Conservation (phyloP, 2,329 filamentous ascomycete species). For the Daldinia sp. region DNA sequence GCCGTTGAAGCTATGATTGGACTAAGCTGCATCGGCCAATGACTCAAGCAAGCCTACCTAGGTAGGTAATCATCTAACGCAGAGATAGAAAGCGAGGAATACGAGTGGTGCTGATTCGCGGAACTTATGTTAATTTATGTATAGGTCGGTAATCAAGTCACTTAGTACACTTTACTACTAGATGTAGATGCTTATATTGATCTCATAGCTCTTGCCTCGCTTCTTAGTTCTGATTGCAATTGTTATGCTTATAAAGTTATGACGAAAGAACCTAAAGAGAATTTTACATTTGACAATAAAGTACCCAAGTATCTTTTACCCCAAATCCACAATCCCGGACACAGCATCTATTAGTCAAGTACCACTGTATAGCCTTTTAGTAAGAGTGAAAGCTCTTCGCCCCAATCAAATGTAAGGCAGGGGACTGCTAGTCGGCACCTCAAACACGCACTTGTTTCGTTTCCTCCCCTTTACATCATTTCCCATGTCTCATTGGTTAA, state of each 20-base stretch:
- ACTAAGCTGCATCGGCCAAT: conserved; percentile 30
- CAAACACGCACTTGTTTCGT: conserved; percentile 50
- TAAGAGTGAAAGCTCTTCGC: conserved; percentile 8
- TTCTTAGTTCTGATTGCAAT: neutral
- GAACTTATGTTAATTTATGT: neutral
- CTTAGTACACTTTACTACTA: neutral
- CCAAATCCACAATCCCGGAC: neutral
- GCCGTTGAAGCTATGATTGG: conserved; percentile 26
- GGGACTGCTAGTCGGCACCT: conserved; percentile 40
- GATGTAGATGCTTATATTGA: neutral
- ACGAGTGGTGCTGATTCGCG: conserved; percentile 7
- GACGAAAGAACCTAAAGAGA: neutral
- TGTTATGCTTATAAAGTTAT: neutral
- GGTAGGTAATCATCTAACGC: neutral
- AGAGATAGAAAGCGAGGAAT: conserved; percentile 13
- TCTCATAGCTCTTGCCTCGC: neutral
- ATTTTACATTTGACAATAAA: neutral
- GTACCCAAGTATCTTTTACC: conserved; percentile 4
- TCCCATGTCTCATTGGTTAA: conserved; percentile 31
- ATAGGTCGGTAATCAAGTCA: too few relatives aligned
- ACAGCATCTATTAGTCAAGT: neutral
- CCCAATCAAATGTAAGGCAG: conserved; percentile 38
- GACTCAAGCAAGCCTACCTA: conserved; percentile 29
- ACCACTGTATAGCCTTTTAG: conserved; percentile 17
- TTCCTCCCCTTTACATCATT: conserved; percentile 42